Evolutionary conservation across 1,284 basidiomycete species (phyloP).

Genomic region (Irpex sp.): DNA sequence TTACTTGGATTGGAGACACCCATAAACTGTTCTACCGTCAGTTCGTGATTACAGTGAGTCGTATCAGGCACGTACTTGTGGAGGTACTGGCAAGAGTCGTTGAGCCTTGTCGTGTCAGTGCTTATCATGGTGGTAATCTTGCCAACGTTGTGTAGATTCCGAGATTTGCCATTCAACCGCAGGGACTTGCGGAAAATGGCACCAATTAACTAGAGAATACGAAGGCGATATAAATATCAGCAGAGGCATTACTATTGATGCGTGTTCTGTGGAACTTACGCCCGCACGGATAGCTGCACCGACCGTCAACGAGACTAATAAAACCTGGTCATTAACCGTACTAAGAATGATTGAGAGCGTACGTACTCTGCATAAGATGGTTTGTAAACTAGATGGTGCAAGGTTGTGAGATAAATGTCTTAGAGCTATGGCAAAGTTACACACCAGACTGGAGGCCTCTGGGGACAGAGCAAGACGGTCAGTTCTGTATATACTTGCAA

Average conservation of each 20-base stretch:
- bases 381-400: constrained; percentile 38
- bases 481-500: neutral
- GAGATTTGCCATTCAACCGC: constrained; percentile 61
- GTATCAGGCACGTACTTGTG: constrained; percentile 42
- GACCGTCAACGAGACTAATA: constrained; percentile 45
- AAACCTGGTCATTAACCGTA: neutral
- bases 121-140: constrained; percentile 73
- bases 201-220: constrained; percentile 48
- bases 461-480: neutral
- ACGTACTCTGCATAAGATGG: constrained; percentile 47
- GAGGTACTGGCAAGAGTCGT: constrained; percentile 41
- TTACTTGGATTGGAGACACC: constrained; percentile 52
- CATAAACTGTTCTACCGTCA: constrained; percentile 39
- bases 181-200: constrained; percentile 71
- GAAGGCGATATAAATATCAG: constrained; percentile 8
- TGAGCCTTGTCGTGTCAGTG: constrained; percentile 55
- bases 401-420: neutral
- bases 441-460: constrained; percentile 51
- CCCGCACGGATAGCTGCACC: constrained; percentile 51
- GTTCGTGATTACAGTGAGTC: neutral
- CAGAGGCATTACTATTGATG: neutral
- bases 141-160: constrained; percentile 57
- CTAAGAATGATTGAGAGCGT: neutral
- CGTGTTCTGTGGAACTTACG: constrained; percentile 28
- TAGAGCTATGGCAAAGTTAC: constrained; percentile 9